Percentiles rank a stretch among this genome's conserved stretches.
Conservation (phyloP, 2,329 filamentous ascomycete species). For the Penicillium frequentans region DNA sequence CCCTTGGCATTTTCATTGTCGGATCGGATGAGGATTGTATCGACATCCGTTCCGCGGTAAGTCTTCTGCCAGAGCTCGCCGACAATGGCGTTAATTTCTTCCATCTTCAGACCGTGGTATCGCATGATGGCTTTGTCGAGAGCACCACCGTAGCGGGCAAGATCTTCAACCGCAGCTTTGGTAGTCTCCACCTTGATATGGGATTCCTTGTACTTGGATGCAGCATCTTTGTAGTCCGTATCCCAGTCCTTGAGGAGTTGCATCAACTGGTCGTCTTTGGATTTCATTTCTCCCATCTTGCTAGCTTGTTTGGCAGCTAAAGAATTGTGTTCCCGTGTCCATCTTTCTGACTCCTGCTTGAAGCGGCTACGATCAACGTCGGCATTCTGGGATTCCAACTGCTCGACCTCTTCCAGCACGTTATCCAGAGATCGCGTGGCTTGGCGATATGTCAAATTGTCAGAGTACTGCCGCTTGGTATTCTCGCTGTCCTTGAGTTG, state of each 20-base stretch:
- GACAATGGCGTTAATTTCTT: constrained; percentile 92
- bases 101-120: constrained; percentile 95
- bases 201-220: constrained; percentile 75
- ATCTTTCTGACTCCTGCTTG: constrained; percentile 64
- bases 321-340: constrained; percentile 67
- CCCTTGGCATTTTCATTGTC: constrained; percentile 75
- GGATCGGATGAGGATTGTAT: constrained; percentile 92
- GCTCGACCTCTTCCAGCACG: constrained; percentile 68
- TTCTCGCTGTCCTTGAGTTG: constrained; percentile 77
- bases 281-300: constrained; percentile 75
- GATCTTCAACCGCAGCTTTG: constrained; percentile 87
- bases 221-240: constrained; percentile 81
- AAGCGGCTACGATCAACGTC: constrained; percentile 79
- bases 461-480: constrained; percentile 80
- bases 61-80: constrained; percentile 96
- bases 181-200: constrained; percentile 90
- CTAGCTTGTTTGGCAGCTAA: constrained; percentile 71
- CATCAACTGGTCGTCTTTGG: constrained; percentile 77
- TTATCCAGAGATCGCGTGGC: constrained; percentile 67
- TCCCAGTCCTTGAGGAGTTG: constrained; percentile 77
- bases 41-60: constrained; percentile 95
- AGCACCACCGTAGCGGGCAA: constrained; percentile 77
- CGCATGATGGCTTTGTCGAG: constrained; percentile 97
- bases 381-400: constrained; percentile 76
- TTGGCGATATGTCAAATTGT: constrained; percentile 85